phyloP scores from a whole-genome alignment of 106 monocot genomes.

The Narthecium ossifragum region DNA sequence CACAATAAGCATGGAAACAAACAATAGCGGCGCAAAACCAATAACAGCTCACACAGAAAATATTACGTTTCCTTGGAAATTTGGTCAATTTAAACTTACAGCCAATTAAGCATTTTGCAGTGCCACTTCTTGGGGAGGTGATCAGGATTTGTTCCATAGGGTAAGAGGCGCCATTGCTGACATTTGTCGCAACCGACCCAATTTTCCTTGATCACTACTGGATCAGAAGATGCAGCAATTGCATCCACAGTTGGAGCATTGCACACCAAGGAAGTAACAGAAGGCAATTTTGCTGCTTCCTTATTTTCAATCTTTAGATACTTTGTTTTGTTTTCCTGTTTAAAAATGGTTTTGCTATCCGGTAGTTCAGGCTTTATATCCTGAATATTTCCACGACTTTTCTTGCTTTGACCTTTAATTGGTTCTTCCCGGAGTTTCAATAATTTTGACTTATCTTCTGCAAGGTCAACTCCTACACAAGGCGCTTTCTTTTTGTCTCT shows the following conservation, averaged over 20 bases:
- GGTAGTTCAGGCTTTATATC: neutral
- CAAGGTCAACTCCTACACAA: constrained; percentile 22
- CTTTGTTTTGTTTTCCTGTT: neutral
- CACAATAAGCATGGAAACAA: too few relatives aligned
- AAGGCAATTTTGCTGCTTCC: neutral
- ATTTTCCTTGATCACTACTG: constrained; percentile 21
- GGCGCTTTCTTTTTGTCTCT: constrained; percentile 47
- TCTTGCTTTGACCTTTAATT: neutral
- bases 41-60: too few relatives aligned
- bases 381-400: neutral
- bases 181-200: constrained; percentile 30
- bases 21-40: neutral
- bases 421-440: neutral
- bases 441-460: constrained; percentile 20
- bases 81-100: constrained; percentile 34
- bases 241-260: constrained; percentile 3
- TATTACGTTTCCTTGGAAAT: too few relatives aligned
- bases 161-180: constrained; percentile 29
- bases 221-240: constrained; percentile 1
- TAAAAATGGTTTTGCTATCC: neutral
- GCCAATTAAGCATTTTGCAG: constrained; percentile 33
- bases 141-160: constrained; percentile 17
- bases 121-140: constrained; percentile 26
- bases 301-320: neutral
- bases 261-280: neutral